These are phyloP conservation scores for Candida ortonii DNA, from an alignment of 805 yeast species.

Conservation along the genomic window DNA sequence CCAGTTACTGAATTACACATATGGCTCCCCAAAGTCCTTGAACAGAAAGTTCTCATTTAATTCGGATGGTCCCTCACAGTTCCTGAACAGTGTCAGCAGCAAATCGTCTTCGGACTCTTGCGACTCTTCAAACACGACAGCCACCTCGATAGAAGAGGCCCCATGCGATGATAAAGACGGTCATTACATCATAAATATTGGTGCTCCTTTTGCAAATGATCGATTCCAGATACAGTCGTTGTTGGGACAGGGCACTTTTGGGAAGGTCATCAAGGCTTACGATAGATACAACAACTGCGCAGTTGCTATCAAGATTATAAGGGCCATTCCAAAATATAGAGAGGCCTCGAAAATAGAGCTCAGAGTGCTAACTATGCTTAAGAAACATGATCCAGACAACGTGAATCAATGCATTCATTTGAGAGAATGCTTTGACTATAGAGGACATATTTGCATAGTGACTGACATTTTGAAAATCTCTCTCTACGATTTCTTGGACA, in stretches of 20 bases:
- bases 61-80: slow-evolving; percentile 12
- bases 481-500: slow-evolving; percentile 84
- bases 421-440: slow-evolving; percentile 85
- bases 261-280: slow-evolving; percentile 81
- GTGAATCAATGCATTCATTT: slow-evolving; percentile 78
- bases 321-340: slow-evolving; percentile 89
- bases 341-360: slow-evolving; percentile 94
- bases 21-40: slow-evolving; percentile 14
- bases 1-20: slow-evolving; percentile 28
- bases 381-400: slow-evolving; percentile 66
- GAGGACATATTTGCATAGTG: slow-evolving; percentile 91
- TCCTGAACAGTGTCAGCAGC: slow-evolving; percentile 8
- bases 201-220: slow-evolving; percentile 64
- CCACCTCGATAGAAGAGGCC: slow-evolving; percentile 27
- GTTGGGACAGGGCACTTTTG: slow-evolving; percentile 91
- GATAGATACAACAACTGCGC: slow-evolving; percentile 57
- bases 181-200: slow-evolving; percentile 60
- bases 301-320: slow-evolving; percentile 89
- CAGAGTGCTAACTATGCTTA: slow-evolving; percentile 71
- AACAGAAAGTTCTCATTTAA: slow-evolving; percentile 29
- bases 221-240: slow-evolving; percentile 65
- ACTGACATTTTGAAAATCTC: slow-evolving; percentile 84
- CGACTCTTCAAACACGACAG: slow-evolving; percentile 20
- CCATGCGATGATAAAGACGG: slow-evolving; percentile 68
- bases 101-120: slow-evolving; percentile 22